A percentile compares a stretch with the other conserved stretches of the same genome.
These are phyloP conservation scores for Flaveria sonorensis DNA, from an alignment of 129 eudicot species.

Conservation along the genomic window DNA sequence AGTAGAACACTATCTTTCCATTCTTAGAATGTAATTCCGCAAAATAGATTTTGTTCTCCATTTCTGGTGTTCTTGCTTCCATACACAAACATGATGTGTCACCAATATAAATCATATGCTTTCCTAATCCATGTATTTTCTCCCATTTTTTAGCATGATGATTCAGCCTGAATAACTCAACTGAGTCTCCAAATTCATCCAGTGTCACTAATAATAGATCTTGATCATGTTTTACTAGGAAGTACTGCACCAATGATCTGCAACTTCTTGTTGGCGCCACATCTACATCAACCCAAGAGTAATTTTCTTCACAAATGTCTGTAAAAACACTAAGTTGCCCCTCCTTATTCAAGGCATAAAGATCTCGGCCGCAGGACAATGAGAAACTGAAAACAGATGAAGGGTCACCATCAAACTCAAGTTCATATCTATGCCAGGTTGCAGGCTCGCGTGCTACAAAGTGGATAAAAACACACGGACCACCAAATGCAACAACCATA, in stretches of 20 bases:
- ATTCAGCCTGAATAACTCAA: background rate
- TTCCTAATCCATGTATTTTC: constrained; percentile 14
- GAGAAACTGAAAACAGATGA: background rate
- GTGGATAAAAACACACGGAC: background rate
- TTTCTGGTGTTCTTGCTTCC: background rate
- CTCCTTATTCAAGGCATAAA: constrained; percentile 1
- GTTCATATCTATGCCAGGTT: background rate
- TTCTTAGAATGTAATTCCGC: background rate
- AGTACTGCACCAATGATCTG: background rate
- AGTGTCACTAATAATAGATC: background rate
- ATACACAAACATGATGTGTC: background rate
- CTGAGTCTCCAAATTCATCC: background rate
- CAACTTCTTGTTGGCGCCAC: background rate
- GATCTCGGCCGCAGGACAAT: background rate
- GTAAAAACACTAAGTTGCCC: constrained; percentile 6
- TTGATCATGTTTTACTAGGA: constrained; percentile 1
- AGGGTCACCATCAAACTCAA: background rate
- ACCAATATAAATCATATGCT: constrained; percentile 18
- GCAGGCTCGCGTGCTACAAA: background rate
- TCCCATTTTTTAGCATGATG: constrained; percentile 3
- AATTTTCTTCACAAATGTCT: background rate
- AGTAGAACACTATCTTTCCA: constrained; percentile 22
- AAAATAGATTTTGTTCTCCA: constrained; percentile 32
- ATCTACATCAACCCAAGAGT: background rate
- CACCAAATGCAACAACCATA: constrained; percentile 16